A percentile compares a stretch with the other conserved stretches of the same genome.
Conservation (phyloP, 176 grass and related monocot species). For the Bolboschoenus planiculmis region DNA sequence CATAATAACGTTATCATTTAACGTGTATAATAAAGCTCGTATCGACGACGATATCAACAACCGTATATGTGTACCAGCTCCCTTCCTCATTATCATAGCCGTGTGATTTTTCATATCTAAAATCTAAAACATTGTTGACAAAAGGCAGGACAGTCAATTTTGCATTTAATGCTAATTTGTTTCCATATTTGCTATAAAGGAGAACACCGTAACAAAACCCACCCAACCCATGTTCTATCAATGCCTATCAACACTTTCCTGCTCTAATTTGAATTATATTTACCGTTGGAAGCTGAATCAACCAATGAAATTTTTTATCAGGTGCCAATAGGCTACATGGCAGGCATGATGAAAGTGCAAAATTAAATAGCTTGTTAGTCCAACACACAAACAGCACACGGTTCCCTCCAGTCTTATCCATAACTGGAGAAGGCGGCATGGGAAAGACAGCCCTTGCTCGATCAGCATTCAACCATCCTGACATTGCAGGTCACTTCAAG, state of each 20-base stretch:
- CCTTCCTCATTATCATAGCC: too few relatives aligned
- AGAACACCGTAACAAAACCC: too few relatives aligned
- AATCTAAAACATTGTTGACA: too few relatives aligned
- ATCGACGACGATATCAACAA: too few relatives aligned
- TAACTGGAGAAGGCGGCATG: conserved; percentile 25
- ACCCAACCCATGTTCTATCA: too few relatives aligned
- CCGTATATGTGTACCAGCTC: too few relatives aligned
- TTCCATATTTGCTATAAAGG: too few relatives aligned
- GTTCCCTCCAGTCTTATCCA: conserved; percentile 14
- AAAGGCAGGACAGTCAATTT: too few relatives aligned
- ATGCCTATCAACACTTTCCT: not conserved
- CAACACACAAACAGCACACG: not conserved
- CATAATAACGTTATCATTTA: too few relatives aligned
- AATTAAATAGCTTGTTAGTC: not conserved
- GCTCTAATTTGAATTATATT: not conserved
- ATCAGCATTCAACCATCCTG: not conserved
- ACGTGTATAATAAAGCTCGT: too few relatives aligned
- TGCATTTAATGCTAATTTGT: too few relatives aligned
- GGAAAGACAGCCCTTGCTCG: conserved; percentile 30
- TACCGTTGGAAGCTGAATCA: not conserved
- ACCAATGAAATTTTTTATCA: not conserved
- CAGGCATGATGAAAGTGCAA: not conserved
- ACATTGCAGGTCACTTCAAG: not conserved
- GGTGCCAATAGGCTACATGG: not conserved
- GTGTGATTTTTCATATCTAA: too few relatives aligned